phyloP scores from a whole-genome alignment of 345 rosid genomes.

The Camelina hispida region DNA sequence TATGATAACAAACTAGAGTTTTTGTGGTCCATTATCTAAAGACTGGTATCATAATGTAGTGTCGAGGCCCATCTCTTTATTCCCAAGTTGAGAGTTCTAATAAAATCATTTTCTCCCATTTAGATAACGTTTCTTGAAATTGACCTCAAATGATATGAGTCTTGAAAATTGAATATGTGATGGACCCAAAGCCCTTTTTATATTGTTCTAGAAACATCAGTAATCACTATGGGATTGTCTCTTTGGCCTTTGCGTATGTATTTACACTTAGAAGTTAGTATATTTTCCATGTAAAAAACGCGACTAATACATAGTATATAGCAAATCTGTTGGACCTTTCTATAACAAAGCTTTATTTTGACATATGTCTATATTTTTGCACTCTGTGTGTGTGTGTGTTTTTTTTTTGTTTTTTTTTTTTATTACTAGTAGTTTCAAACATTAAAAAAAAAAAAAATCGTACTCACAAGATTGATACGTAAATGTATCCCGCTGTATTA shows the following conservation, averaged over 20 bases:
- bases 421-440: not conserved
- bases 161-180: not conserved
- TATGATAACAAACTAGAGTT: not conserved
- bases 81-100: not conserved
- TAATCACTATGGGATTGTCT: no score
- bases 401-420: not conserved
- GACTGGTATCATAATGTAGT: conserved; percentile 5
- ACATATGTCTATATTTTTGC: not conserved
- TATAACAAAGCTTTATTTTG: no score
- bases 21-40: conserved; percentile 3
- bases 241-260: no score
- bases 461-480: not conserved
- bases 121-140: not conserved
- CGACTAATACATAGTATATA: no score
- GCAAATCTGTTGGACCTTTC: not conserved
- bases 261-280: no score
- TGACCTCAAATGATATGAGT: not conserved
- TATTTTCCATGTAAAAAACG: no score
- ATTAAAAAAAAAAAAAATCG: not conserved
- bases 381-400: no score
- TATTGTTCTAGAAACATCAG: not conserved
- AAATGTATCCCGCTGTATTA: not conserved
- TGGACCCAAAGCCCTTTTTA: not conserved
- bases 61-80: not conserved
- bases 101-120: not conserved